Evolutionary conservation across 2,329 filamentous ascomycete genomes (phyloP).

Genomic region (Hypoxylon sp.): DNA sequence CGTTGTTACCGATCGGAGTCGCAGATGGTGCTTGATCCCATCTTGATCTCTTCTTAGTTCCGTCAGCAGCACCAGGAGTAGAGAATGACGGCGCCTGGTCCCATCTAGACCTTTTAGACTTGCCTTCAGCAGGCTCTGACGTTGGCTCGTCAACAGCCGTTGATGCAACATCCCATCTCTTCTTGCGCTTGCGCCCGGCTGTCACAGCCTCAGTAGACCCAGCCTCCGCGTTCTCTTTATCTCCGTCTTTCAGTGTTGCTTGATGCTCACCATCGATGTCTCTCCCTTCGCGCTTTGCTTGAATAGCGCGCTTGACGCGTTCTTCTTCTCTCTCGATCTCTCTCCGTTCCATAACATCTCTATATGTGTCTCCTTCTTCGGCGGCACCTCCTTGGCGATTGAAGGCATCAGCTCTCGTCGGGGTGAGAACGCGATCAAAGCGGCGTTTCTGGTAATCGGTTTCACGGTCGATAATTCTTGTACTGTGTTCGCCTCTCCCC

Average conservation of each 20-base stretch:
- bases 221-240: constrained; percentile 81
- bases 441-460: constrained; percentile 98
- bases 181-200: constrained; percentile 85
- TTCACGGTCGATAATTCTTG: constrained; percentile 91
- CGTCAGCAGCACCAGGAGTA: constrained; percentile 67
- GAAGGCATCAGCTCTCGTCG: constrained; percentile 88
- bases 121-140: constrained; percentile 67
- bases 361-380: constrained; percentile 84
- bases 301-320: constrained; percentile 83
- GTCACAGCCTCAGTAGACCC: constrained; percentile 75
- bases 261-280: constrained; percentile 73
- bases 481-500: constrained; percentile 86
- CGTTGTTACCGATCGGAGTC: constrained; percentile 79
- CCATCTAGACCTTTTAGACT: constrained; percentile 87
- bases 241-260: constrained; percentile 80
- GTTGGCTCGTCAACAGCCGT: constrained; percentile 66
- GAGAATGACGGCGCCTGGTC: constrained; percentile 79
- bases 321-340: constrained; percentile 96
- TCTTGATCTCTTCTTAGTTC: constrained; percentile 81
- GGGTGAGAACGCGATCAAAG: constrained; percentile 88
- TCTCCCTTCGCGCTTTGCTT: constrained; percentile 76
- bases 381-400: constrained; percentile 77
- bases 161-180: constrained; percentile 90
- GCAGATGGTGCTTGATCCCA: constrained; percentile 93
- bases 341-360: constrained; percentile 89